Base-by-base conservation (phyloP, 495 filamentous ascomycete species). In the Rhypophila decipiens region DNA sequence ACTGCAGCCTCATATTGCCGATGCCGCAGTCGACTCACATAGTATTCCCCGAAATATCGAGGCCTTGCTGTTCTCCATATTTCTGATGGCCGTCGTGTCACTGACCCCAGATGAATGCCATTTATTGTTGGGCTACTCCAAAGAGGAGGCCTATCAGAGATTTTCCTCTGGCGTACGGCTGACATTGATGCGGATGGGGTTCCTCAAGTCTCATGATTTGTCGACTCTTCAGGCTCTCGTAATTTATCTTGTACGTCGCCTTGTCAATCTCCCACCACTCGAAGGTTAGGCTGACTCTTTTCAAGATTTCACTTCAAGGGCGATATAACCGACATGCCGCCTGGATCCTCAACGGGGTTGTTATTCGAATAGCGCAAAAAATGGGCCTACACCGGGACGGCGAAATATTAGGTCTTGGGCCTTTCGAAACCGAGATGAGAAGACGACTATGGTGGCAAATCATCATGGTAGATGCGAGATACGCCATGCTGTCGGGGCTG, bases 381-480 rank as follows among this genome's bases (percentile, higher is more conserved):
- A 83, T 87, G 81, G 84, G 84, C 0, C 69, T 87, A 1, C 84
- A 87, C 56, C 77, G 82, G 10, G 84, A 88, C 47, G 84, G 84
- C 18, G 77, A 80, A 10, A 67, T 75, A 13, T 78, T 87, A 49
- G 77, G 80, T 0, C 75, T 88, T n/a, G 53, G 72, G 4, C 74
- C 82, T 2, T 77, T 79, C 45, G 82, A 86, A 53, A 76, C 82
- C 13, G 84, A 88, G 53, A 82, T 84, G 59, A 73, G 84, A 15
- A 73, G 84, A 43, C 71, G 84, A 1, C 61, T 86, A 29, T 88
- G 84, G 84, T 88, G 82, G 83, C 79, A 83, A 50, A 84, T 87
- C 27, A 67, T 85, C 52, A 72, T 84, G 46, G 76, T 85, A 52
- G 85, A 88, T 45, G 69, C 68, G 23, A 68, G 70, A 47, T 70